Evolutionary conservation across 371 early-diverging fungal genomes (phyloP).

Genomic region (Mucor irregularis): DNA sequence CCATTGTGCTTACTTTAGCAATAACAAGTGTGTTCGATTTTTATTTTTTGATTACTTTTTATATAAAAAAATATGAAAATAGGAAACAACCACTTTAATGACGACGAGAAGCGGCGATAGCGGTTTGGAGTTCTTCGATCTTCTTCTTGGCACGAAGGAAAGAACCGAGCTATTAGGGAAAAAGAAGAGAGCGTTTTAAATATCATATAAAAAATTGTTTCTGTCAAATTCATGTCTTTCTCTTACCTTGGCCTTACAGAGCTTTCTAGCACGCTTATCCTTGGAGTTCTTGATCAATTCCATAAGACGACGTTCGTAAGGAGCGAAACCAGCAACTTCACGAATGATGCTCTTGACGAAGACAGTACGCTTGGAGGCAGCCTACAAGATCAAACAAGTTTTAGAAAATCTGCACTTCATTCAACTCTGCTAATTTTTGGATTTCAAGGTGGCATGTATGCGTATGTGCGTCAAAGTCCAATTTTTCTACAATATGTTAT

Average conservation of each 20-base stretch:
- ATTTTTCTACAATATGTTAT: too few relatives aligned
- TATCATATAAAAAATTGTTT: too few relatives aligned
- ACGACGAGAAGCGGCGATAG: conserved; percentile 96
- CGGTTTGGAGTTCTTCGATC: conserved; percentile 94
- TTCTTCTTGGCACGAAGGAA: conserved; percentile 97
- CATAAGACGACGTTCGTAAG: conserved; percentile 98
- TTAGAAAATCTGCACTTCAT: too few relatives aligned
- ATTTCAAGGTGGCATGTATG: too few relatives aligned
- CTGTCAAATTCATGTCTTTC: conserved; percentile 81
- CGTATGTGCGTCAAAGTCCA: too few relatives aligned
- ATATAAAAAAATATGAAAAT: neutral
- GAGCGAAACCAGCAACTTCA: conserved; percentile 98
- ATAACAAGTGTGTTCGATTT: neutral
- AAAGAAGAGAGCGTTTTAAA: conserved; percentile 21
- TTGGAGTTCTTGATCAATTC: conserved; percentile 99
- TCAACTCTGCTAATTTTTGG: too few relatives aligned
- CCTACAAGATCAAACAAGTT: conserved; percentile 47
- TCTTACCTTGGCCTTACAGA: conserved; percentile 95
- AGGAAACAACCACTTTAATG: conserved; percentile 23
- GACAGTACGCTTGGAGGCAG: conserved; percentile 79
- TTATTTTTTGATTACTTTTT: neutral
- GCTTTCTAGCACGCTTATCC: conserved; percentile 99
- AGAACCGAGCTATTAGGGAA: conserved; percentile 86
- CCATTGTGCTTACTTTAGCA: neutral
- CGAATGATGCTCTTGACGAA: conserved; percentile 95